A percentile compares a stretch with the other conserved stretches of the same genome.
Conservation (phyloP, 352 stramenopile genomes). For the Pythium dissimile region DNA sequence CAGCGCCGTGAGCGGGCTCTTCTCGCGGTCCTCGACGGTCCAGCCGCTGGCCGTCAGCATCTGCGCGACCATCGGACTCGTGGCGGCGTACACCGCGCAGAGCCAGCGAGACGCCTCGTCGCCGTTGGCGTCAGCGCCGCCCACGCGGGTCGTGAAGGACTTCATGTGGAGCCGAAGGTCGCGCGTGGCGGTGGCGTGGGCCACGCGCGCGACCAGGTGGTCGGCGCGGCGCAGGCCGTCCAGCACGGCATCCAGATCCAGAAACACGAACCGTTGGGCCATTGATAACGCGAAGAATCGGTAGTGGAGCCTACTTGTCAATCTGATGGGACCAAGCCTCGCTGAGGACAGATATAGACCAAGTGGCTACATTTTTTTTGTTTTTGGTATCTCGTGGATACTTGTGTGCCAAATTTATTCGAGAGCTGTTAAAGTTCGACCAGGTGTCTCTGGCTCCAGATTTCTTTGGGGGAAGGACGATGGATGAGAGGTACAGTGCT, state of each 20-base stretch:
- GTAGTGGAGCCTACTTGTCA: background rate
- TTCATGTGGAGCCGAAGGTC: constrained; percentile 8
- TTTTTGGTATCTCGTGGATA: too few species aligned
- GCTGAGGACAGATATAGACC: too few species aligned
- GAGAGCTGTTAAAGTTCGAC: too few species aligned
- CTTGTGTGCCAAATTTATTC: too few species aligned
- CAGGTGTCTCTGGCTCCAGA: too few species aligned
- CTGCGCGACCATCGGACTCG: background rate
- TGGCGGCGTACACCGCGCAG: background rate
- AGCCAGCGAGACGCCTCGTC: too few species aligned
- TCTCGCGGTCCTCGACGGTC: background rate
- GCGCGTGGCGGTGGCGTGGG: background rate
- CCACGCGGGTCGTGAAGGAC: background rate
- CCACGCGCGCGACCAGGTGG: background rate
- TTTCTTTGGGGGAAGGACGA: too few species aligned
- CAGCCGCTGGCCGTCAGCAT: background rate
- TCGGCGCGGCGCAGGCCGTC: constrained; percentile 5
- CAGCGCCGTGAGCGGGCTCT: background rate
- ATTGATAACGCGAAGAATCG: background rate
- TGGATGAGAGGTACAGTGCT: too few species aligned
- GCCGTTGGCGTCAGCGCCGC: background rate
- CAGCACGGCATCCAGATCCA: constrained; percentile 3
- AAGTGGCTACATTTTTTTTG: too few species aligned
- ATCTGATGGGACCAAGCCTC: background rate
- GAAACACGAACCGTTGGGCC: constrained; percentile 3